Conservation (phyloP, 1,284 basidiomycete genomes). For the Ustilago curta region DNA sequence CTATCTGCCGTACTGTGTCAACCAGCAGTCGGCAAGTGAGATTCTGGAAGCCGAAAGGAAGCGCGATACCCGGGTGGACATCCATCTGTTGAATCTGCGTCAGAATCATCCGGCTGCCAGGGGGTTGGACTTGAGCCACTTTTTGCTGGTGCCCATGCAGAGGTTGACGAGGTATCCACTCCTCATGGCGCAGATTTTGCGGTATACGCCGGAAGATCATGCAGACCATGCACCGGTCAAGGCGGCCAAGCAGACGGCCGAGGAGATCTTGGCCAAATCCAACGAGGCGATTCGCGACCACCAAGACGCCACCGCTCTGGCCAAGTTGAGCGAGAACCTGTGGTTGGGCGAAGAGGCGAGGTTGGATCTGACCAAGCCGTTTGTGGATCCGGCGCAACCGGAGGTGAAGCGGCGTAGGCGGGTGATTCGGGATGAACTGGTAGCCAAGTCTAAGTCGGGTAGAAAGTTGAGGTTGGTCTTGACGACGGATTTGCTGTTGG, state of each 20-base stretch:
- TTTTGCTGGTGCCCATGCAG: constrained; percentile 93
- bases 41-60: constrained; percentile 81
- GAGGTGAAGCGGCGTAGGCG: constrained; percentile 70
- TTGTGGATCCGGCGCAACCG: constrained; percentile 77
- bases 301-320: constrained; percentile 80
- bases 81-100: constrained; percentile 80
- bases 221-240: constrained; percentile 78
- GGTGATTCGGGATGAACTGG: constrained; percentile 81
- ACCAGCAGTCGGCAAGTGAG: constrained; percentile 83
- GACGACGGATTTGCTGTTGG: constrained; percentile 67
- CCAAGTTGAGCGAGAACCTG: constrained; percentile 79
- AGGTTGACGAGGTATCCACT: constrained; percentile 94
- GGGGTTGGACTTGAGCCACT: constrained; percentile 88
- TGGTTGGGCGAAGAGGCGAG: constrained; percentile 74
- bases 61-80: constrained; percentile 76
- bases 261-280: constrained; percentile 80
- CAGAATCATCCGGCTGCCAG: constrained; percentile 80
- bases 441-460: constrained; percentile 86
- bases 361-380: constrained; percentile 85
- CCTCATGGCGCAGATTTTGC: constrained; percentile 88
- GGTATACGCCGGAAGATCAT: constrained; percentile 91
- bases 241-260: constrained; percentile 76
- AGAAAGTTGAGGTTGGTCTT: constrained; percentile 76
- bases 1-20: constrained; percentile 91
- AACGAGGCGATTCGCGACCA: constrained; percentile 91